Base-by-base conservation (phyloP, 2,329 filamentous ascomycete species). In the Didymella segeticola region DNA sequence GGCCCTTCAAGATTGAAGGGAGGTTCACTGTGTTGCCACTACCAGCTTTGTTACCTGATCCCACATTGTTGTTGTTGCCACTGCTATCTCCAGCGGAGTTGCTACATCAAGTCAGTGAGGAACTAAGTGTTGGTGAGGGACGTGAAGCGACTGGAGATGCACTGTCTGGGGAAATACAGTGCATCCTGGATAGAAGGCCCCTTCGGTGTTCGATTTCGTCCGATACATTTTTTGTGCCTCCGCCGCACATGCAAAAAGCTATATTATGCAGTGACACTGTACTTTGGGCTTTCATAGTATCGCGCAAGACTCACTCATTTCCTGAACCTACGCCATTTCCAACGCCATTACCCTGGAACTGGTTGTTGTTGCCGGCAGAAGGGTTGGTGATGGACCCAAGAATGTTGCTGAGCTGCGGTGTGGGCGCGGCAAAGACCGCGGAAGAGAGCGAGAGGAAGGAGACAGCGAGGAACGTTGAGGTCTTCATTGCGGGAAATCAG, bases 381-480 rank as follows among this genome's bases (percentile, higher is more conserved):
- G 56, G 52, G 19, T 45, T 51, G 12, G 47, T 57, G 20, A 57
- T 49, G 4, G 53, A 58, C 15, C 53, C 55, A 12, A 59, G 19
- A 36, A 58, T 43, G 43, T 43, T 58, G 20, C 26, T 43, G 19
- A 58, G 20, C 31, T 61, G 53, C 9, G 59, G 59, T 20, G 51
- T 56, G 22, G 62, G 62, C 3, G 62, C 62, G 12, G 59, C 43
- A n/a, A 60, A 31, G 15, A 62, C 59, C 20, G 61, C 55, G 23
- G 60, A 53, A 19, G 57, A 53, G 41, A 65, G 47, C 23, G 57
- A 55, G 36, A 60, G 52, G 39, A 65, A 31, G 17, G 59, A 51
- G 20, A 61, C 25, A 6, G 59, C 37, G 27, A 61, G 9, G 47
- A 57, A 62, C 19, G 36, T 52, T 29, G 49, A 47, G 22, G 36